phyloP scores from a whole-genome alignment of 2,329 filamentous ascomycete genomes.

The Pseudogymnoascus pannorum region DNA sequence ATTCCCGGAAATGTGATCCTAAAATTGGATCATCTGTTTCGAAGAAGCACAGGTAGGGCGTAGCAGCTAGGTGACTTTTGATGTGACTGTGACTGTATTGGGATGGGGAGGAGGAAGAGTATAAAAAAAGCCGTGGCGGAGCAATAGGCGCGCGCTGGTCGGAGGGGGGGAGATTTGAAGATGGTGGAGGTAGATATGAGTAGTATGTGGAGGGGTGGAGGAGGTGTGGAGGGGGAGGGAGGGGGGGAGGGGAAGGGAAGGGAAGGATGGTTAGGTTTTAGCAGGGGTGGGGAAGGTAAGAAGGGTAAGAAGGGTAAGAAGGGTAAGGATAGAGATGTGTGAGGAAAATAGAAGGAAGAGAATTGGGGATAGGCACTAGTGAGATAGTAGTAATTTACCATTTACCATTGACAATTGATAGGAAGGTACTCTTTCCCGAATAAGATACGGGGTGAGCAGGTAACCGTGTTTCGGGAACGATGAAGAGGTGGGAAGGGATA shows the following conservation, averaged over 20 bases:
- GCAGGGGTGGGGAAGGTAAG: background rate
- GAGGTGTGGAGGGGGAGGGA: background rate
- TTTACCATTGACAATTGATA: too few species aligned
- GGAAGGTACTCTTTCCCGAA: background rate
- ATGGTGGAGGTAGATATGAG: background rate
- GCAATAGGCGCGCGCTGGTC: background rate
- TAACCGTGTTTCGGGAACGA: background rate
- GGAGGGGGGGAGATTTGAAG: background rate
- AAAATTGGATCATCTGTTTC: background rate
- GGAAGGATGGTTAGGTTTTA: background rate
- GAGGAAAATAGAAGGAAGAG: background rate
- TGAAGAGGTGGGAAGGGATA: too few species aligned
- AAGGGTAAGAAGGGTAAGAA: too few species aligned
- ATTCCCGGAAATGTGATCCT: background rate
- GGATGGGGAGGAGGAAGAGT: background rate
- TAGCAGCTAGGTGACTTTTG: background rate
- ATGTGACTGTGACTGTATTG: background rate
- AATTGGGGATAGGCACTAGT: background rate
- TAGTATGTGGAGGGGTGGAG: background rate
- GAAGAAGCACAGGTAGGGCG: background rate
- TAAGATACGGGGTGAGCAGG: background rate
- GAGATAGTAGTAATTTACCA: background rate
- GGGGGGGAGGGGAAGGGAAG: too few species aligned
- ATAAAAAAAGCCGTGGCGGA: background rate
- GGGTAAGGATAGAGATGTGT: background rate